Percentiles rank a stretch among this genome's conserved stretches.
phyloP scores from a whole-genome alignment of 2,329 filamentous ascomycete genomes.

The Claviceps monticola region DNA sequence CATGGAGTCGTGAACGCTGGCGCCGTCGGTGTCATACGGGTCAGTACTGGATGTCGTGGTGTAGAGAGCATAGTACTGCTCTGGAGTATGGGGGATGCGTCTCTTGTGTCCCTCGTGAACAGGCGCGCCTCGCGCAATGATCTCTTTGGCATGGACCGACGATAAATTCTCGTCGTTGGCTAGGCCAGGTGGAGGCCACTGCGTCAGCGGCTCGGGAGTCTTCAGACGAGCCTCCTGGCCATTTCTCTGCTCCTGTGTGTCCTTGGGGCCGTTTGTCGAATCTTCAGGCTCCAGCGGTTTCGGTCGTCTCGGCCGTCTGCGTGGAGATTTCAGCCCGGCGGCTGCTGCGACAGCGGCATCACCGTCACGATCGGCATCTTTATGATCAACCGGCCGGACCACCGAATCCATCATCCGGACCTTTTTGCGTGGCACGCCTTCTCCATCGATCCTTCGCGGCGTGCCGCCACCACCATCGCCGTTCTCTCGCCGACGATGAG shows the following conservation, averaged over 20 bases:
- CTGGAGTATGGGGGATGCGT: conserved; percentile 38
- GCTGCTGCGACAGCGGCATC: neutral
- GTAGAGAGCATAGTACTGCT: conserved; percentile 43
- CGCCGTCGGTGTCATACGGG: conserved; percentile 30
- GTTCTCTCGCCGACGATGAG: neutral
- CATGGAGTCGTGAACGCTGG: conserved; percentile 40
- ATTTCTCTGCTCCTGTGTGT: neutral
- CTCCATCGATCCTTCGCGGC: neutral
- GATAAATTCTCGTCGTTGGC: conserved; percentile 34
- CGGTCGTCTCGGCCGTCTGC: conserved; percentile 29
- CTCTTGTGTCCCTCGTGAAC: conserved; percentile 40
- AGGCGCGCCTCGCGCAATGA: conserved; percentile 45
- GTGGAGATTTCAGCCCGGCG: conserved; percentile 13
- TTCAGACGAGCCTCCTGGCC: neutral
- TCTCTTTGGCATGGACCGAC: conserved; percentile 39
- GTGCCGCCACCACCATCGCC: neutral
- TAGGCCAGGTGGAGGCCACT: conserved; percentile 44
- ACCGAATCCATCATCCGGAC: neutral
- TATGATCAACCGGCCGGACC: neutral
- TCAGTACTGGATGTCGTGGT: conserved; percentile 33
- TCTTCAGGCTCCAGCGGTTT: conserved; percentile 16
- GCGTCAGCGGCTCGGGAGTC: conserved; percentile 6
- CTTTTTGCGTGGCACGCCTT: neutral
- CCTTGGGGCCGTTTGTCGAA: neutral
- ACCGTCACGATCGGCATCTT: neutral